Base-by-base conservation (phyloP, 768 basidiomycete genomes). In the Termitomyces sp. region DNA sequence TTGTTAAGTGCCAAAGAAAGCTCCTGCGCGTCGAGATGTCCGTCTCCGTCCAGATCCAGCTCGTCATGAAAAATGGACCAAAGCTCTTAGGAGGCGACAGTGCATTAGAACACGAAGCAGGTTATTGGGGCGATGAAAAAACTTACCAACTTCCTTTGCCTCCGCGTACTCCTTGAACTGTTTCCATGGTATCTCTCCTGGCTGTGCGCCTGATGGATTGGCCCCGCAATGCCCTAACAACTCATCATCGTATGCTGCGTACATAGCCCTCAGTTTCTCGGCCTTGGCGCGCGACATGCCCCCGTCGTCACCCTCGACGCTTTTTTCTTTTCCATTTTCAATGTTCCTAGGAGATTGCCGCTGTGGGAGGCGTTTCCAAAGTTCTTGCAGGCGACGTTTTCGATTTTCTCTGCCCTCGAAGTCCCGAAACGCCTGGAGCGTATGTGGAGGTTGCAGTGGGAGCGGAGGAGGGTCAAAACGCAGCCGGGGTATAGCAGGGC, bases 41-140 rank as follows among this genome's bases (percentile, higher is more conserved):
- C 94, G 74, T 97, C 92, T 32, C 90, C 84, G 69, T 97, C 94
- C 63, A 94, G 78, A 76, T 96, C 96, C 53, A 97, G 82, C 67
- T 95, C 91, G 69, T 94, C 82, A 65, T 92, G 92, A 74, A 97
- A 97, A 58, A 95, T 87, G 55, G 84, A 79, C 96, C 96, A 97
- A 22, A 97, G 79, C 74, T 96, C 94, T 93, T 33, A 13, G 42
- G 35, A 49, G n/a, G 39, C 7, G 6, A 60, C 57, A 49, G 15
- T 52, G 3, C 40, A 38, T 55, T 18, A 65, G 61, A 73, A 42
- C 54, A 63, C 62, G 65, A 40, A 63, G 50, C 22, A 33, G 61
- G 54, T 55, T 38, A 62, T 22, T 39, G 42, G 28, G 24, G n/a
- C 45, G 54, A 63, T 62, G 15, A 55, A 59, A 60, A 52, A 33